Evolutionary conservation across 2,329 filamentous ascomycete species (phyloP).

Genomic region (Stagonosporopsis cucurbitacearum): DNA sequence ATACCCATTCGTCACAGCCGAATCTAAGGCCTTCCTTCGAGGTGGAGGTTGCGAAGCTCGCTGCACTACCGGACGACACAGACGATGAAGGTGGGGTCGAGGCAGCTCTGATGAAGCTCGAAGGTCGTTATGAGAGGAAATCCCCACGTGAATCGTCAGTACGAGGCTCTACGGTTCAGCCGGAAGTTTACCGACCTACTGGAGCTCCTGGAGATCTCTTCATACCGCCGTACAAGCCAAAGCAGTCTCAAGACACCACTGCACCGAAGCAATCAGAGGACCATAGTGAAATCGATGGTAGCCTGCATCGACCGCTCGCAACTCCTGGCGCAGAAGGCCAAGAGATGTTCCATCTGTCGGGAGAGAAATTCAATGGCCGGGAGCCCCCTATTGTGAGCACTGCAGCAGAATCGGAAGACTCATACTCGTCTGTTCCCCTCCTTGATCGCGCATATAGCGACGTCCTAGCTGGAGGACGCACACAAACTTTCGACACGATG

Average conservation of each 20-base stretch:
- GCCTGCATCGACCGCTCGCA: constrained; percentile 36
- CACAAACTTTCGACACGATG: constrained; percentile 55
- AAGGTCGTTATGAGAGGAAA: constrained; percentile 76
- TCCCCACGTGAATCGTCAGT: constrained; percentile 36
- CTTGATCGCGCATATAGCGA: constrained; percentile 67
- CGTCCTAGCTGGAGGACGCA: constrained; percentile 25
- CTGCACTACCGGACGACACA: constrained; percentile 85
- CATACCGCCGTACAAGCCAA: constrained; percentile 24
- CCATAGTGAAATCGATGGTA: constrained; percentile 32
- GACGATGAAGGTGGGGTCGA: constrained; percentile 82
- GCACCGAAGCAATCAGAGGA: constrained; percentile 26
- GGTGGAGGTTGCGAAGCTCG: constrained; percentile 83
- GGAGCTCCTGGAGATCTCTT: constrained; percentile 26
- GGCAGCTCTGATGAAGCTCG: constrained; percentile 88
- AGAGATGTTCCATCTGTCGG: constrained; percentile 42
- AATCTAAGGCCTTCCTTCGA: constrained; percentile 76
- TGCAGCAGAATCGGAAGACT: constrained; percentile 69
- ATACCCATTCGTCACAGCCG: constrained; percentile 63
- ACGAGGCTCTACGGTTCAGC: constrained; percentile 21
- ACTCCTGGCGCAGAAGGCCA: constrained; percentile 37
- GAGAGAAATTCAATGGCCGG: constrained; percentile 38
- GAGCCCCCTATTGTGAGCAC: constrained; percentile 42
- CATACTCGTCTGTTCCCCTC: constrained; percentile 78
- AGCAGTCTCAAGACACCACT: background rate
- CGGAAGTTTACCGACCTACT: constrained; percentile 33